Evolutionary conservation across 1,139 yeast genomes (phyloP).

Genomic region (Geotrichum carabidarum): DNA sequence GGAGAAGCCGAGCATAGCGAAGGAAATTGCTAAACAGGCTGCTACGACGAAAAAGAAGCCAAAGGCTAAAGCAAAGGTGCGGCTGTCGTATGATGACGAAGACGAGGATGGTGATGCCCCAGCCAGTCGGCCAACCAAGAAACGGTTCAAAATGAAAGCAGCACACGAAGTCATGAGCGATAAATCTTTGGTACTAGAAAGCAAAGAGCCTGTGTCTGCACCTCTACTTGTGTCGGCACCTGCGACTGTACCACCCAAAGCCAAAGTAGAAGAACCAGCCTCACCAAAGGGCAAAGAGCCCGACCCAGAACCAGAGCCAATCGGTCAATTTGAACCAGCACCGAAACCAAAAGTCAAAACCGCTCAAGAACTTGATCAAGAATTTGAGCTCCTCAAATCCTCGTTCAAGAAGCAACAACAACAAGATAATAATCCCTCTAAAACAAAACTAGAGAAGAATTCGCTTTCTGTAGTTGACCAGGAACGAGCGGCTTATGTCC

Average conservation of each 20-base stretch:
- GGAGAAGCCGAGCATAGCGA: conserved; percentile 8
- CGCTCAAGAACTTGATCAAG: conserved; percentile 1
- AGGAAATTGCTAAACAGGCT: conserved; percentile 9
- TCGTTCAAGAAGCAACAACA: background rate
- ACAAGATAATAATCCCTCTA: too few relatives aligned
- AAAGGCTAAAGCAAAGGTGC: conserved; percentile 29
- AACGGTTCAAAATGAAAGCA: conserved; percentile 15
- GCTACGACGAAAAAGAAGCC: conserved; percentile 25
- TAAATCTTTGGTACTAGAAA: conserved; percentile 3
- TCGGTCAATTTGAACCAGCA: background rate
- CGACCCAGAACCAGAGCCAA: background rate
- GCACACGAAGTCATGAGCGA: conserved; percentile 15
- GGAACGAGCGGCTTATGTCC: conserved; percentile 3
- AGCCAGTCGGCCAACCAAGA: conserved; percentile 4
- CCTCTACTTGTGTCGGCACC: background rate
- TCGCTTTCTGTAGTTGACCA: background rate
- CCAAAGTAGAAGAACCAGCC: background rate
- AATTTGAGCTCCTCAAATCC: conserved; percentile 7
- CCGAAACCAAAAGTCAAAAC: conserved; percentile 1
- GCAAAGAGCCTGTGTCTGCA: background rate
- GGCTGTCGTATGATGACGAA: conserved; percentile 29
- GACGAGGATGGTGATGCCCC: conserved; percentile 17
- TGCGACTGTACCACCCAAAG: background rate
- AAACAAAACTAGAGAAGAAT: background rate
- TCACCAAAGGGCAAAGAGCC: background rate